These are phyloP conservation scores for Pestalotiopsis sp. DNA, from an alignment of 2,329 filamentous ascomycete species.

Conservation along the genomic window DNA sequence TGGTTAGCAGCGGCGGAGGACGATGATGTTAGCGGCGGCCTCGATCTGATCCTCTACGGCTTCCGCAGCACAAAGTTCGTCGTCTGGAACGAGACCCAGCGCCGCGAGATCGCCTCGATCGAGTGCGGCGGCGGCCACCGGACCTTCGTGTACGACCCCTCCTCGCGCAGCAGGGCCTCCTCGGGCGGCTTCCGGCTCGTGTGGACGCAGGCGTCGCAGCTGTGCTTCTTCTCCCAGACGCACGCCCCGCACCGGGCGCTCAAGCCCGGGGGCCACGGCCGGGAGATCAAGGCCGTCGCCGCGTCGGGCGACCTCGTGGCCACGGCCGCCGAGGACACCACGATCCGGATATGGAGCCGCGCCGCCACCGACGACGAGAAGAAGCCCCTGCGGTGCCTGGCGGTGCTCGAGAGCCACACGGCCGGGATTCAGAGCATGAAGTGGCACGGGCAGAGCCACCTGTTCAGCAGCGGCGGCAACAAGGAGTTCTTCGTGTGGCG, in stretches of 20 bases:
- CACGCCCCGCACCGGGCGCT: conserved; percentile 49
- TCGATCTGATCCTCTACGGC: conserved; percentile 73
- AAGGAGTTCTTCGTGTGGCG: conserved; percentile 92
- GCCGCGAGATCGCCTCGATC: conserved; percentile 70
- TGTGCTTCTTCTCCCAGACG: conserved; percentile 49
- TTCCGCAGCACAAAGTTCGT: conserved; percentile 82
- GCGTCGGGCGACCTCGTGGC: conserved; percentile 46
- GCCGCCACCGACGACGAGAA: conserved; percentile 4
- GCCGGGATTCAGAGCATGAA: conserved; percentile 81
- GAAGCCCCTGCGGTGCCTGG: conserved; percentile 49
- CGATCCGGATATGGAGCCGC: conserved; percentile 72
- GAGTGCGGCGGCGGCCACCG: conserved; percentile 87
- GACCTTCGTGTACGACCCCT: conserved; percentile 59
- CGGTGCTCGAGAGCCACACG: conserved; percentile 75
- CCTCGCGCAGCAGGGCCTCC: conserved; percentile 23
- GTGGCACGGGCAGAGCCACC: conserved; percentile 72
- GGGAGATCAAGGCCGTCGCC: conserved; percentile 71
- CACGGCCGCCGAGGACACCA: conserved; percentile 75
- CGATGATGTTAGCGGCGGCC: conserved; percentile 29
- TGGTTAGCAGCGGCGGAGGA: conserved; percentile 48
- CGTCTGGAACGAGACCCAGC: conserved; percentile 75
- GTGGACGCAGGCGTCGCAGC: conserved; percentile 71
- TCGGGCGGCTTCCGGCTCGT: conserved; percentile 55
- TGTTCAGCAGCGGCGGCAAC: conserved; percentile 85
- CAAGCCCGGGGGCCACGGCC: conserved; percentile 76